Evolutionary conservation across 2,329 filamentous ascomycete genomes (phyloP).

Genomic region (Arthrobotrys entomopaga): DNA sequence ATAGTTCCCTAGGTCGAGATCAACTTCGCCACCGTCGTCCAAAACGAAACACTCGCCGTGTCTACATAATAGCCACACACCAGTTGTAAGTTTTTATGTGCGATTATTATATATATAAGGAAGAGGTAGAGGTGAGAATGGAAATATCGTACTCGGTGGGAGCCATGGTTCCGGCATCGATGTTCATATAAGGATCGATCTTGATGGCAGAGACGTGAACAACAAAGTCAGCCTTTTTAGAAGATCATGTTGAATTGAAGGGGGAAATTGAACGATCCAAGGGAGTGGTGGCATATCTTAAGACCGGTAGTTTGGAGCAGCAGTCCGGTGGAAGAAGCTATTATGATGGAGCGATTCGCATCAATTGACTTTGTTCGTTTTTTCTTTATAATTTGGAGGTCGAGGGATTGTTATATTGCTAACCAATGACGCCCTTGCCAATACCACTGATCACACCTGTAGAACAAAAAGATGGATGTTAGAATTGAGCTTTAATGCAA

Average conservation of each 20-base stretch:
- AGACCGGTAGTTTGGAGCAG: conserved; percentile 83
- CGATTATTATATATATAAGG: no score
- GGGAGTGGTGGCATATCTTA: conserved; percentile 70
- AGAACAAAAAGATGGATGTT: conserved; percentile 56
- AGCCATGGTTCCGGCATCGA: conserved; percentile 79
- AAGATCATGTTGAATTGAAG: conserved; percentile 23
- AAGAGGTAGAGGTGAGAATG: conserved; percentile 6
- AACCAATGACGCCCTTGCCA: conserved; percentile 75
- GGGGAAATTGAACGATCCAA: conserved; percentile 24
- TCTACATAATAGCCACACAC: conserved; percentile 62
- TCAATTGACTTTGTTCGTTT: conserved; percentile 23
- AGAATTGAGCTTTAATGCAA: conserved; percentile 8
- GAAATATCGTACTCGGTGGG: conserved; percentile 67
- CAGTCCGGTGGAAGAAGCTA: conserved; percentile 76
- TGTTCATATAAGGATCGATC: conserved; percentile 78
- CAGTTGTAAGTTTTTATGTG: conserved; percentile 31
- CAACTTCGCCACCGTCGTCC: conserved; percentile 81
- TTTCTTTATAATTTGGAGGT: background rate
- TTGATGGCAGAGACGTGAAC: conserved; percentile 73
- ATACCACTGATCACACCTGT: conserved; percentile 69
- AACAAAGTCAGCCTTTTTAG: conserved; percentile 58
- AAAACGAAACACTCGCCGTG: conserved; percentile 92
- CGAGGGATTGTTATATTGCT: no score
- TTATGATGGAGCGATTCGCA: conserved; percentile 55
- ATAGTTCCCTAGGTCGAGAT: conserved; percentile 80